Evolutionary conservation across 169 alveolate species (phyloP), one percentile per base, ranked within the genome.

Genomic region (Besnoitia besnoiti): DNA sequence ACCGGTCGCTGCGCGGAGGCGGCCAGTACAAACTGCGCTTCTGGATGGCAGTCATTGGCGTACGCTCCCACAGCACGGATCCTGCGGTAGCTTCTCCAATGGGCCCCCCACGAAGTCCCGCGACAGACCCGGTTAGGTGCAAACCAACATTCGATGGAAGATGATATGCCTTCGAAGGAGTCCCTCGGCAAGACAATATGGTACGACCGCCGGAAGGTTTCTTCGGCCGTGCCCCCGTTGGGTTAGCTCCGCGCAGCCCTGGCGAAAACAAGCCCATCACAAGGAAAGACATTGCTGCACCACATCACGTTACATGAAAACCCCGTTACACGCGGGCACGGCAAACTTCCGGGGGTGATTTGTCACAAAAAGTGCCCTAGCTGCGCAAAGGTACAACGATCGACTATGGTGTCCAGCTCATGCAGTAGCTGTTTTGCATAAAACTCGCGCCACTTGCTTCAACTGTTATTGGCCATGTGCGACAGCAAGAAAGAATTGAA

Each of bases 251-350:
- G 73, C 16, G 73, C 0, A 24, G 73, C 35, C 73, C 73, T 14
- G 33, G 73, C 27, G 73, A 55, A 55, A 55, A 21, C 73, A 55
- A 55, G 35, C 73, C 73, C 73, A 27, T 55, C 73, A 55, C 73
- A 33, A 55, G 73, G 73, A 55, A 55, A 55, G 73, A 55, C 73
- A 55, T 55, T 55, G 73, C 73, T 55, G 73, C 73, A 55, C 73
- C 33, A 33, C 73, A 21, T 24, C 5, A 10, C n/a, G 16, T 55
- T 27, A 21, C 73, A 55, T 55, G 27, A 27, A 24, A 0, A 33
- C 73, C n/a, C 73, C 27, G 16, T 55, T 27, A 55, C 16, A 49
- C 10, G n/a, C 73, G 30, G 27, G 27, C n/a, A 8, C 27, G 16
- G 7, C 16, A 33, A 55, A 24, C 73, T 55, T 55, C 30, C 73